Base-by-base conservation (phyloP, 371 early-diverging fungal genomes). In the Actinomucor elegans region DNA sequence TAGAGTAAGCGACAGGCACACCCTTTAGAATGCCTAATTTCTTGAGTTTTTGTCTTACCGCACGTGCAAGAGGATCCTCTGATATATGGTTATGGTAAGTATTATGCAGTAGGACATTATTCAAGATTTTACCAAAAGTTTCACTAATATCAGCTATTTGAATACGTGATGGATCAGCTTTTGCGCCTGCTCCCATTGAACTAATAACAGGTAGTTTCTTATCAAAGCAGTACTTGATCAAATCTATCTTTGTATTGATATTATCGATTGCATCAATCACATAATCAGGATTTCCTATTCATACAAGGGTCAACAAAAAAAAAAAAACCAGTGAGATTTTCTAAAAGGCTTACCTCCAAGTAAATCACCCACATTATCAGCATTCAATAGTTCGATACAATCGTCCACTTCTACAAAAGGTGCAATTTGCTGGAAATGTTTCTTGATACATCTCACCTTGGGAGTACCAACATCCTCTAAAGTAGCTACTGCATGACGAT, bases 131-230 rank as follows among this genome's bases (percentile, higher is more conserved):
- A 87, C 90, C 92, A 67, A 87, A 87, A 0, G 98, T 94, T 34
- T 93, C 90, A 53, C 90, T 85, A 45, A 97, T 94, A 64, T 97
- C 98, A 26, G 94, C 90, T 48, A 97, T 89, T 71, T 95, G 96
- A 37, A 97, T 87, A 3, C 92, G 84, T 20, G 94, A 89, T 5
- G 97, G 93, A 61, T 97, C 96, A 1, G 92, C 86, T 65, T 97
- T 97, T 48, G 92, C 93, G 17, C 95, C 97, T 2, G 97, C 92
- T 2, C 96, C 97, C 94, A 94, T 97, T 5, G 94, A 90, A 29
- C 92, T 85, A 17, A 97, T 87, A 7, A 96, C 86, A 15, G 71
- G 76, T 10, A 96, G 56, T 2, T 80, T 67, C 57, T 84, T 67
- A 29, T 88, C 79, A 29, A 81, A 71, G 65, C 98, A 97, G 67